Conservation (phyloP, 179 eudicot species). For the Carnegiea gigantea region DNA sequence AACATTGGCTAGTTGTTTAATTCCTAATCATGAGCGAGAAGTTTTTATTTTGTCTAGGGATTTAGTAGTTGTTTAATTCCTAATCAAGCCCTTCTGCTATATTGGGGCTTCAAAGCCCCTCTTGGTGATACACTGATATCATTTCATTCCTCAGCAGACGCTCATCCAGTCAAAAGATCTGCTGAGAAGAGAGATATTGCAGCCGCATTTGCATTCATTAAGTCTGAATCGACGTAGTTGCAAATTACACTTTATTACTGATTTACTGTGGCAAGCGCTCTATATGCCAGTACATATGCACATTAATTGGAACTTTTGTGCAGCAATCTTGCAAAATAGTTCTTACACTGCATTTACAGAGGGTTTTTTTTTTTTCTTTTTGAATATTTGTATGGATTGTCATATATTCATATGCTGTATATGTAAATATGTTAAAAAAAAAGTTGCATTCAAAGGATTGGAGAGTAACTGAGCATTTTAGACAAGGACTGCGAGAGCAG, state of each 20-base stretch:
- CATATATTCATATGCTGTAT: neutral
- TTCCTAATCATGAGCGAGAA: no score
- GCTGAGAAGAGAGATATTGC: neutral
- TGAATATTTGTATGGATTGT: neutral
- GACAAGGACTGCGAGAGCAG: neutral
- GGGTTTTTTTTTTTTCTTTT: neutral
- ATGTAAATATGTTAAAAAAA: no score
- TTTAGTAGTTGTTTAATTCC: no score
- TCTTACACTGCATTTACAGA: neutral
- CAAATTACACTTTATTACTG: neutral
- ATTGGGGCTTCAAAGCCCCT: neutral
- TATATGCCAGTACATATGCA: neutral
- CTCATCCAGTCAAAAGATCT: neutral
- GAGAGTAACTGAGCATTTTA: no score
- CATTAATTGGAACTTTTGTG: no score
- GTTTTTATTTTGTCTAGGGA: no score
- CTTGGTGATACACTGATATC: neutral
- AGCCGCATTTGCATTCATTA: neutral
- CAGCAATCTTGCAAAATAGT: neutral
- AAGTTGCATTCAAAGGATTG: no score
- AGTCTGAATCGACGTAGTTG: neutral
- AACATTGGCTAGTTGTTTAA: no score
- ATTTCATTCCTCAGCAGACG: slow-evolving; percentile 2
- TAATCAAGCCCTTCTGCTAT: no score
- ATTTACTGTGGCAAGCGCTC: neutral